phyloP scores from a whole-genome alignment of 768 basidiomycete species.

The Ramaria sp. region DNA sequence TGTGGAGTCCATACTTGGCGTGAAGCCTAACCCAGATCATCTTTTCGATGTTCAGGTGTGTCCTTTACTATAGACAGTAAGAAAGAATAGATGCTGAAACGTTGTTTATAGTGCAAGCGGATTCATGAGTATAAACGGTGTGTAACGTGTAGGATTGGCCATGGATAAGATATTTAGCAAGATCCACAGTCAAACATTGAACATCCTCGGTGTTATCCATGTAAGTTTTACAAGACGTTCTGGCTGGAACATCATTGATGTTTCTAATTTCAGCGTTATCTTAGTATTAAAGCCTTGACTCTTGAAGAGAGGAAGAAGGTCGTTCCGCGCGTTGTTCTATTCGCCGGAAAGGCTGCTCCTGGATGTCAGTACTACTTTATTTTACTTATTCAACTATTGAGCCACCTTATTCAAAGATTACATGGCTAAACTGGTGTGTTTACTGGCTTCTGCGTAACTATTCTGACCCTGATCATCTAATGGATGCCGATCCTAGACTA shows the following conservation, averaged over 20 bases:
- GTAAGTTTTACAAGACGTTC: slow-evolving; percentile 35
- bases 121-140: slow-evolving; percentile 82
- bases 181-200: slow-evolving; percentile 78
- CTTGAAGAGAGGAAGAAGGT: slow-evolving; percentile 73
- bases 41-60: slow-evolving; percentile 88
- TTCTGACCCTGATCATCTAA: background rate
- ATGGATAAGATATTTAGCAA: background rate
- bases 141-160: background rate
- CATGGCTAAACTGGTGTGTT: slow-evolving; percentile 73
- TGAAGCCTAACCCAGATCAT: slow-evolving; percentile 61
- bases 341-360: slow-evolving; percentile 95
- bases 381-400: slow-evolving; percentile 11
- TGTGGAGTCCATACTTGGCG: slow-evolving; percentile 59
- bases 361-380: slow-evolving; percentile 43
- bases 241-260: too few relatives aligned
- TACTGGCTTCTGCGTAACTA: background rate
- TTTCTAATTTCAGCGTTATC: slow-evolving; percentile 48
- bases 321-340: slow-evolving; percentile 85
- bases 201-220: slow-evolving; percentile 84
- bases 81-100: slow-evolving; percentile 8
- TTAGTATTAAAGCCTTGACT: slow-evolving; percentile 67
- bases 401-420: slow-evolving; percentile 40
- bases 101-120: slow-evolving; percentile 39
- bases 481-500: slow-evolving; percentile 40
- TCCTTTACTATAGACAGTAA: background rate